Conservation (phyloP, 306 rosid species). For the Cicer chorassanicum region DNA sequence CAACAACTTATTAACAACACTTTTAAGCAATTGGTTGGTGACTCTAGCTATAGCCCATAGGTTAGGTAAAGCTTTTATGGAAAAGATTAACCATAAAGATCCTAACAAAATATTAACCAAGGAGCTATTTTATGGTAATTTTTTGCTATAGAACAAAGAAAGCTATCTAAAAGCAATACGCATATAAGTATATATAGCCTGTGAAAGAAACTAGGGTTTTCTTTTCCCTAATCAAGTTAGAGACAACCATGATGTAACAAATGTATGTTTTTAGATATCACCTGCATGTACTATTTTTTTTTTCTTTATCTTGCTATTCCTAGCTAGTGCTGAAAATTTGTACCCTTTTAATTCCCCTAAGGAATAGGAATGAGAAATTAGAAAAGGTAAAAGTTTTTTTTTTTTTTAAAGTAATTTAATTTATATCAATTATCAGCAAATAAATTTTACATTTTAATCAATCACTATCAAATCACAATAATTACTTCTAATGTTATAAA, state of each 20-base stretch:
- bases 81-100: conserved; percentile 49
- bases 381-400: too few relatives aligned
- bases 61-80: conserved; percentile 63
- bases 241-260: conserved; percentile 45
- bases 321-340: background rate
- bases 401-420: too few relatives aligned
- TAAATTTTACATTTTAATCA: too few relatives aligned
- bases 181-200: conserved; percentile 29
- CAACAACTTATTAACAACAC: conserved; percentile 51
- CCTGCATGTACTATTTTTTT: conserved; percentile 41
- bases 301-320: conserved; percentile 23
- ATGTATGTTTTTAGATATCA: conserved; percentile 42
- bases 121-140: conserved; percentile 25
- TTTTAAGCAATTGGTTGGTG: conserved; percentile 54
- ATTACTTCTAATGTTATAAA: too few relatives aligned
- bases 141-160: conserved; percentile 37
- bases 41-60: conserved; percentile 35
- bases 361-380: background rate
- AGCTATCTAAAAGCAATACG: conserved; percentile 36
- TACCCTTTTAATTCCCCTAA: conserved; percentile 12
- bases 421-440: too few relatives aligned
- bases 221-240: conserved; percentile 44
- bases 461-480: too few relatives aligned
- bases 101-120: conserved; percentile 19
- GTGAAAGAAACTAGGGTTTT: conserved; percentile 54